phyloP scores from a whole-genome alignment of 1,284 basidiomycete species.

The Tylopilus sp. region DNA sequence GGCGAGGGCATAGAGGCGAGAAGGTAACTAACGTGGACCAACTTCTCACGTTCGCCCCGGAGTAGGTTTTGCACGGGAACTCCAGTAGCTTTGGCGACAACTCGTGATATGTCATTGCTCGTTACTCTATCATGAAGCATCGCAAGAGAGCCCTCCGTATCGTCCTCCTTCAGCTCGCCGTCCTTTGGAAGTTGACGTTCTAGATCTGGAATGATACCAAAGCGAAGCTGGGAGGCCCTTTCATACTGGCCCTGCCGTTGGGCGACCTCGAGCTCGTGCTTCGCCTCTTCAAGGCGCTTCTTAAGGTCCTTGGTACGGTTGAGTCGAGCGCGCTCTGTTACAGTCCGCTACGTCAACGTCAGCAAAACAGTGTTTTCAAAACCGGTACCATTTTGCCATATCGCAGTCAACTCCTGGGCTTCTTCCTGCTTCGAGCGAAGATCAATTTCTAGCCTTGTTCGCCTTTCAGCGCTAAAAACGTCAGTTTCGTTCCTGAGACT shows the following conservation, averaged over 20 bases:
- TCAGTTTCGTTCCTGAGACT: constrained; percentile 88
- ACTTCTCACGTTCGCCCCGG: constrained; percentile 85
- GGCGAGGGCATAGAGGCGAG: constrained; percentile 9
- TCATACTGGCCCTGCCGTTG: constrained; percentile 85
- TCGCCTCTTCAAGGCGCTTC: constrained; percentile 77
- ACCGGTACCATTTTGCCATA: constrained; percentile 67
- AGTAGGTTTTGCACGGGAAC: constrained; percentile 88
- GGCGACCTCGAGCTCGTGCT: constrained; percentile 82
- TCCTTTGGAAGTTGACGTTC: constrained; percentile 71
- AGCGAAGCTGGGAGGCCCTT: constrained; percentile 76
- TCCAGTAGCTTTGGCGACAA: constrained; percentile 87
- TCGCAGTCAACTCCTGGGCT: constrained; percentile 56
- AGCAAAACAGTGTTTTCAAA: neutral
- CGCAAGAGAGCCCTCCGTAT: constrained; percentile 47
- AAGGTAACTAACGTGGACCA: constrained; percentile 67
- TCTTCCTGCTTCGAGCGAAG: constrained; percentile 59
- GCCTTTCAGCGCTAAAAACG: constrained; percentile 72
- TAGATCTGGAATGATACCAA: constrained; percentile 80
- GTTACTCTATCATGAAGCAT: constrained; percentile 88
- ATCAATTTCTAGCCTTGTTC: constrained; percentile 62
- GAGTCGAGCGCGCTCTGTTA: constrained; percentile 68
- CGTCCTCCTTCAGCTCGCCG: constrained; percentile 39
- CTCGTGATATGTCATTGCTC: constrained; percentile 82
- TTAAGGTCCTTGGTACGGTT: constrained; percentile 78
- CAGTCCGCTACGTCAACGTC: neutral